Evolutionary conservation across 768 basidiomycete genomes (phyloP), one percentile per base, ranked within the genome.

Genomic region (Phylloporus rhodoxanthus): DNA sequence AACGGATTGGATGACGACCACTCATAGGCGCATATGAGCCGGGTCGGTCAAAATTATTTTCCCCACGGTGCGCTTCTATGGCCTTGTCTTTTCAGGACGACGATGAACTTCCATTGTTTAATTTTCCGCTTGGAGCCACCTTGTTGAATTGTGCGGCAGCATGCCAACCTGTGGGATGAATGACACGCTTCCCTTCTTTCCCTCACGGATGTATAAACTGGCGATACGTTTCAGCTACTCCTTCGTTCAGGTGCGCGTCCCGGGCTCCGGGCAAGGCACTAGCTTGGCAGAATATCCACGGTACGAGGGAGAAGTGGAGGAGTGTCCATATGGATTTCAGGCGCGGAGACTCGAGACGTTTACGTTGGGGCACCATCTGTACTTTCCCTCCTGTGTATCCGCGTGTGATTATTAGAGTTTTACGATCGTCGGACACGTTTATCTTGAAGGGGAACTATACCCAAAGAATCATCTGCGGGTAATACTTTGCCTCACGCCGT

Each of bases 51-150:
- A n/a, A n/a, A n/a, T n/a, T 32, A 32, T 34, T 36, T 54, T 43
- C 50, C 50, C 48, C 61, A 54, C 58, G 54, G 32, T 28, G 9
- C 36, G 48, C 55, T 61, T 63, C 55, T 52, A 28, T 50, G 32
- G 14, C 7, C 11, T 25, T 1, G 41, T 43, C 45, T 43, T 48
- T 43, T 50, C 54, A 37, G 29, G 34, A 21, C 13, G 40, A 28
- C 15, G 19, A 30, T 23, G 19, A 50, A 26, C 50, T 52, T 57
- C 44, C n/a, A 29, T 45, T 21, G 39, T n/a, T 63, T 50, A 48
- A 52, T 51, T 30, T 45, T 47, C 46, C 43, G 11, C 40, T 54
- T 26, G 29, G 48, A 45, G 40, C 34, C n/a, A 34, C 42, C 23
- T 29, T 40, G 17, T 39, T 28, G 28, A 26, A 34, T 20, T 33